Percentiles rank a stretch among this genome's conserved stretches.
These are phyloP conservation scores for Cutaneotrichosporon cutaneum DNA, from an alignment of 1,284 basidiomycete genomes.

Conservation along the genomic window DNA sequence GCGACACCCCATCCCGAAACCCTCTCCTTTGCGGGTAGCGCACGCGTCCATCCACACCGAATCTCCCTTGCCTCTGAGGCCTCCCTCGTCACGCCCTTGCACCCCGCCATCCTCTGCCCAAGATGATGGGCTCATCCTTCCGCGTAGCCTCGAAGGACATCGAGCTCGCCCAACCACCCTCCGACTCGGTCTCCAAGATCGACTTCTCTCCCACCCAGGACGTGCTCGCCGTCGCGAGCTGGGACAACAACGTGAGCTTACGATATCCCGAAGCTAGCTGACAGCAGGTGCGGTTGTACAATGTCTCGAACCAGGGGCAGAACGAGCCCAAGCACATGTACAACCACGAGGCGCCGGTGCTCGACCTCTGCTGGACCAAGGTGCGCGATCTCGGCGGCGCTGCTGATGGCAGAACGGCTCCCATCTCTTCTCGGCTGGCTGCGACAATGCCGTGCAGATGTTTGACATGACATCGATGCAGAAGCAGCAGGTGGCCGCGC, in stretches of 20 bases:
- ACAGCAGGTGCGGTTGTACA: constrained; percentile 59
- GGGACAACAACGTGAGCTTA: constrained; percentile 69
- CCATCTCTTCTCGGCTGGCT: constrained; percentile 79
- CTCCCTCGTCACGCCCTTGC: not conserved
- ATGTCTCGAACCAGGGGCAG: constrained; percentile 57
- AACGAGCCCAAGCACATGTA: constrained; percentile 78
- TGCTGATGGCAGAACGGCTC: constrained; percentile 62
- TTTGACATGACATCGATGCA: constrained; percentile 74
- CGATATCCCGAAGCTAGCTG: constrained; percentile 1
- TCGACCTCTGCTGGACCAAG: constrained; percentile 80
- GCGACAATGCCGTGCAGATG: constrained; percentile 78
- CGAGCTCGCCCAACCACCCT: constrained; percentile 69
- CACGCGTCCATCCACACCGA: not conserved
- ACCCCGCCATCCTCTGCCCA: not conserved
- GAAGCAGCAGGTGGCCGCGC: constrained; percentile 71
- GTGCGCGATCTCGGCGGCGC: constrained; percentile 34
- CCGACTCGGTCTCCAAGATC: constrained; percentile 70
- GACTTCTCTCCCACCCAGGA: constrained; percentile 66
- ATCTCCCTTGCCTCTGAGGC: not conserved
- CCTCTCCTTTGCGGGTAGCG: not conserved
- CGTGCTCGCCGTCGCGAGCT: constrained; percentile 71
- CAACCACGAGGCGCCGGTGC: constrained; percentile 74
- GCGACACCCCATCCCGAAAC: not conserved
- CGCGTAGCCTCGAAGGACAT: constrained; percentile 60
- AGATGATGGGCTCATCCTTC: constrained; percentile 21